phyloP scores from a whole-genome alignment of 306 rosid genomes.

The Quercus variabilis region DNA sequence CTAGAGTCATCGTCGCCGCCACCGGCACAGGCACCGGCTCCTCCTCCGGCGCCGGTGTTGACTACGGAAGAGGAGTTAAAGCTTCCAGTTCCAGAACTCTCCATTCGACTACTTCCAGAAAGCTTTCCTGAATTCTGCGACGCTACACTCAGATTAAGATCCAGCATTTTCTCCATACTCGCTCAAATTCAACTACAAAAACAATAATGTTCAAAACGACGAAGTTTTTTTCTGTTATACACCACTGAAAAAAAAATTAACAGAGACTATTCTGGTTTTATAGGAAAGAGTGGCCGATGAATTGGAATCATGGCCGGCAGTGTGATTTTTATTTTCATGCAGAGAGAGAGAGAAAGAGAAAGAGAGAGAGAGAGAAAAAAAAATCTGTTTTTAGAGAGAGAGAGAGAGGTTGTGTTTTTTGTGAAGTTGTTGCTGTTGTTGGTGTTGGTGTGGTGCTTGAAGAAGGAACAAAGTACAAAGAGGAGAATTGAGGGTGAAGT shows the following conservation, averaged over 20 bases:
- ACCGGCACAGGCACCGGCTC: too few species aligned
- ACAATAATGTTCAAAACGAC: too few species aligned
- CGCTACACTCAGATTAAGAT: constrained; percentile 69
- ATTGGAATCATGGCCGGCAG: neutral
- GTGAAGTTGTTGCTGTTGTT: too few species aligned
- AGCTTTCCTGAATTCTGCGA: constrained; percentile 23
- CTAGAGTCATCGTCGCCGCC: constrained; percentile 38
- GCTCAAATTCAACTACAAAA: neutral
- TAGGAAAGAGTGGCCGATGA: neutral
- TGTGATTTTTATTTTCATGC: constrained; percentile 30
- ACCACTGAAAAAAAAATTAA: too few species aligned
- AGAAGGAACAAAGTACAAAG: constrained; percentile 5
- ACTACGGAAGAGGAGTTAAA: constrained; percentile 52
- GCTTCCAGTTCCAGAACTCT: constrained; percentile 69
- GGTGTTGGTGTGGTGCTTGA: neutral
- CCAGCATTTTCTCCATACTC: constrained; percentile 45
- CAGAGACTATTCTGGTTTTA: neutral
- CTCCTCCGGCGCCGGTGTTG: constrained; percentile 19
- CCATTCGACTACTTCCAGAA: constrained; percentile 39
- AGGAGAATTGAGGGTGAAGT: neutral
- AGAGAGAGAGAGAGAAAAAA: neutral
- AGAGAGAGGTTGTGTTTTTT: neutral
- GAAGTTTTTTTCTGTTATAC: neutral
- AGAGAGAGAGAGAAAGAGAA: neutral
- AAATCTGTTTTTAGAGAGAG: neutral